Conservation (phyloP, 495 filamentous ascomycete species). For the Aspergillus mulundensis region DNA sequence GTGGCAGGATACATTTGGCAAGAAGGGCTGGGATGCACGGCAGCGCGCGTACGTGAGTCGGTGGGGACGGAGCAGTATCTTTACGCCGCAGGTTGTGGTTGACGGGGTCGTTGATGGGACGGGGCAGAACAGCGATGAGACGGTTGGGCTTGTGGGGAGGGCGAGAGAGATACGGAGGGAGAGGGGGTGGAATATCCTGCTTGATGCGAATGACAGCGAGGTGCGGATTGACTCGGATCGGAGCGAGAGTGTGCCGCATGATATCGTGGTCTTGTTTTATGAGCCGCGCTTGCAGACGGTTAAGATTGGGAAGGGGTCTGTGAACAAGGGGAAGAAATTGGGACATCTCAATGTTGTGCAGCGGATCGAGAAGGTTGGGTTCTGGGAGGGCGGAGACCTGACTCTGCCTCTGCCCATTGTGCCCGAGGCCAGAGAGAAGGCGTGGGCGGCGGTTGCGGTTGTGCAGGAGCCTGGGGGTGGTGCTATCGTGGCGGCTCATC, state of each 20-base stretch:
- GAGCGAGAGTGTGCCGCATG: not conserved
- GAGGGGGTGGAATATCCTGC: slow-evolving; percentile 4
- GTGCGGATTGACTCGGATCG: slow-evolving; percentile 9
- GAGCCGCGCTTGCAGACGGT: not conserved
- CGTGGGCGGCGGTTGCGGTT: not conserved
- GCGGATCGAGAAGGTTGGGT: not conserved
- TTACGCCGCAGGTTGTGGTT: slow-evolving; percentile 7
- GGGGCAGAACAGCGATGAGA: not conserved
- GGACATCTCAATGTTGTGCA: slow-evolving; percentile 2
- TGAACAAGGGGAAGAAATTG: slow-evolving; percentile 9
- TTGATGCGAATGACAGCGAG: slow-evolving; percentile 9
- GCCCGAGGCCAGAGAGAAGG: not conserved
- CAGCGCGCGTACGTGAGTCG: slow-evolving; percentile 4
- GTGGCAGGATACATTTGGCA: slow-evolving; percentile 8
- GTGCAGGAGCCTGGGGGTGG: slow-evolving; percentile 7
- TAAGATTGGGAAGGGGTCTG: slow-evolving; percentile 8
- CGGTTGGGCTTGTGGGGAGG: not conserved
- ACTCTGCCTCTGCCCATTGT: not conserved
- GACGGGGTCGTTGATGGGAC: slow-evolving; percentile 6
- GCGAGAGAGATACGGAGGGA: not conserved
- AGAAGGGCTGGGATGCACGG: slow-evolving; percentile 3
- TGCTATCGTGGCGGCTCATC: slow-evolving; percentile 6
- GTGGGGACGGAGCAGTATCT: slow-evolving; percentile 4
- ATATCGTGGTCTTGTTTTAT: not conserved
- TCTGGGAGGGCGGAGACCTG: slow-evolving; percentile 3